Evolutionary conservation across 345 rosid genomes (phyloP).

Genomic region (Citrus sp.): DNA sequence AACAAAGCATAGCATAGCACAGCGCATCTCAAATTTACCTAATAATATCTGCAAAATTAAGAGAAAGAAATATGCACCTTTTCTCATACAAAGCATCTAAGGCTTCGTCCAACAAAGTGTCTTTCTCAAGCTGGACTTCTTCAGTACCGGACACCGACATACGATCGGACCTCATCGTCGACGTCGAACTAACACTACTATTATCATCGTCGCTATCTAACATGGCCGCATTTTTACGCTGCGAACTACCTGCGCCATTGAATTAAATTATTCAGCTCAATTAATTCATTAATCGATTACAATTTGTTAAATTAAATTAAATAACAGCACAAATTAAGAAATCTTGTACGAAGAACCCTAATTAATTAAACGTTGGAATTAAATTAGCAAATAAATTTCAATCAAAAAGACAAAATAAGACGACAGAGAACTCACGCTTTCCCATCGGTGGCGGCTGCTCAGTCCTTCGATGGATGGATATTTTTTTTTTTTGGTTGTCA

Average conservation of each 20-base stretch:
- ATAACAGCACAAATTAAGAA: not conserved
- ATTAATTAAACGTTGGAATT: not conserved
- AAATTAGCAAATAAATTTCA: slow-evolving; percentile 2
- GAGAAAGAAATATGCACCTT: slow-evolving; percentile 35
- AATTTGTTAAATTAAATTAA: no score
- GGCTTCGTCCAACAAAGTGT: slow-evolving; percentile 67
- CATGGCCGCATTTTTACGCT: slow-evolving; percentile 47
- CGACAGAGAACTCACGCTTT: slow-evolving; percentile 49
- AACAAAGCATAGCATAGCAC: not conserved
- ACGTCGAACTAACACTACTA: slow-evolving; percentile 73
- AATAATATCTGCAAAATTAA: not conserved
- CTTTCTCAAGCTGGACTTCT: slow-evolving; percentile 62
- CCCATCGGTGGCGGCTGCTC: slow-evolving; percentile 51
- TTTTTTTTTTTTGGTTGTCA: slow-evolving; percentile 9
- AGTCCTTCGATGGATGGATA: not conserved
- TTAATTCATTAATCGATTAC: no score
- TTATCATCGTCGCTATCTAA: slow-evolving; percentile 80
- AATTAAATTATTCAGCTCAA: no score
- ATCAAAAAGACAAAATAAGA: not conserved
- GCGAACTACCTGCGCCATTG: slow-evolving; percentile 41
- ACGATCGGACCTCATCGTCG: slow-evolving; percentile 59
- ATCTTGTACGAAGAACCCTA: not conserved
- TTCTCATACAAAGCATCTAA: slow-evolving; percentile 82
- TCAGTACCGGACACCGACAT: slow-evolving; percentile 47
- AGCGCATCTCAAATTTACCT: no score